Conservation (phyloP, 192 early-diverging fungal species). For the Umbelopsis vinacea region DNA sequence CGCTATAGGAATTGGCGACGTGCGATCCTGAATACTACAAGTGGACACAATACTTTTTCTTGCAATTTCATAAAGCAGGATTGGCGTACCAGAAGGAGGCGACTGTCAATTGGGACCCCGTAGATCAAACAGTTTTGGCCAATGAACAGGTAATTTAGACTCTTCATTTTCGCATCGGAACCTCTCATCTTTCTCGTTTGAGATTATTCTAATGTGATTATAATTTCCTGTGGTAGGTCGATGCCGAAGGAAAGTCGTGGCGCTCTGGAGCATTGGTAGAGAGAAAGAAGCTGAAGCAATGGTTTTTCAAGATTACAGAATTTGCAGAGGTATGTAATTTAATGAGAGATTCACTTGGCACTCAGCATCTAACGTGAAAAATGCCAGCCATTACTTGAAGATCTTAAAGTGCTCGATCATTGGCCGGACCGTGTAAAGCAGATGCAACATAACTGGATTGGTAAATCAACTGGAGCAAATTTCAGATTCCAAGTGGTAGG, state of each 20-base stretch:
- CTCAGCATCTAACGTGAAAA: background rate
- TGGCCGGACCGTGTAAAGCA: slow-evolving; percentile 92
- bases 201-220: background rate
- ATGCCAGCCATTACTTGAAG: slow-evolving; percentile 68
- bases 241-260: slow-evolving; percentile 85
- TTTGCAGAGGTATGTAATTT: slow-evolving; percentile 68
- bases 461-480: slow-evolving; percentile 80
- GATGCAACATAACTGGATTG: slow-evolving; percentile 95
- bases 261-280: slow-evolving; percentile 93
- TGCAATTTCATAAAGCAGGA: slow-evolving; percentile 74
- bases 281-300: slow-evolving; percentile 82
- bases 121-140: slow-evolving; percentile 93
- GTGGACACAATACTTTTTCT: slow-evolving; percentile 94
- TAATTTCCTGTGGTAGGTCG: slow-evolving; percentile 59
- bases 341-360: slow-evolving; percentile 8
- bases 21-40: slow-evolving; percentile 87
- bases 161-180: too few species aligned
- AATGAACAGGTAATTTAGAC: slow-evolving; percentile 79
- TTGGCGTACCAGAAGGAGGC: slow-evolving; percentile 90
- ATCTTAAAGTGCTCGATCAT: slow-evolving; percentile 70
- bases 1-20: slow-evolving; percentile 76
- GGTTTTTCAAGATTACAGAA: slow-evolving; percentile 90
- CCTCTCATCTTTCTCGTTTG: too few species aligned
- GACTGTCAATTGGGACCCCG: slow-evolving; percentile 96
- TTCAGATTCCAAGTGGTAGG: slow-evolving; percentile 60